These are phyloP conservation scores for Lachancea dasiensis DNA, from an alignment of 805 yeast species.

Conservation along the genomic window DNA sequence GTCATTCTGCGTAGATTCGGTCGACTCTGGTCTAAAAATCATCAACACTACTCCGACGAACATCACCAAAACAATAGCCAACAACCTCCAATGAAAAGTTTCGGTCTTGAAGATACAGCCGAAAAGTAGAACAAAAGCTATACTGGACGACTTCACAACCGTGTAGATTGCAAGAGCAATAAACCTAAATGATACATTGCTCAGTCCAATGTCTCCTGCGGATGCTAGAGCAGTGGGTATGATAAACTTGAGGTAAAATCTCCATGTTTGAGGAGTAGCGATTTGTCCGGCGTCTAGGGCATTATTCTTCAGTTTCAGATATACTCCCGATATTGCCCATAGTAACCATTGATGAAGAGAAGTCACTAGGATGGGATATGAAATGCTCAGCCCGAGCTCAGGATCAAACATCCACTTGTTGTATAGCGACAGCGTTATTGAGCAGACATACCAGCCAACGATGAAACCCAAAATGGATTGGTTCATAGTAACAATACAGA, in stretches of 20 bases:
- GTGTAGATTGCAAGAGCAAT: constrained; percentile 84
- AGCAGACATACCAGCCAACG: constrained; percentile 64
- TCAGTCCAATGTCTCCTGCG: constrained; percentile 90
- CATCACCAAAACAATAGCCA: constrained; percentile 71
- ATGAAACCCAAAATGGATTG: constrained; percentile 16
- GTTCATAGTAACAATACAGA: neutral
- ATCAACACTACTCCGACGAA: constrained; percentile 79
- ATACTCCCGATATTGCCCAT: constrained; percentile 44
- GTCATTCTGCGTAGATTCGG: constrained; percentile 16
- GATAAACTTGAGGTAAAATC: constrained; percentile 47
- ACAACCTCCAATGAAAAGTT: constrained; percentile 58
- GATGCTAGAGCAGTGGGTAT: constrained; percentile 83
- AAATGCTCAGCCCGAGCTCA: constrained; percentile 59
- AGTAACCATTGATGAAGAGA: constrained; percentile 76
- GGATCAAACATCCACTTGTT: constrained; percentile 96
- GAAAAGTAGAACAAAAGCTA: constrained; percentile 84
- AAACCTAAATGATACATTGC: constrained; percentile 74
- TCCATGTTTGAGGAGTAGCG: constrained; percentile 22
- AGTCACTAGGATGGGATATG: constrained; percentile 81
- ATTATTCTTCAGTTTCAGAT: constrained; percentile 23
- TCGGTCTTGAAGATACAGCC: constrained; percentile 81
- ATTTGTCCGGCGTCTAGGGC: no score
- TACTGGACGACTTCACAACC: constrained; percentile 83
- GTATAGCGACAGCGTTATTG: constrained; percentile 67
- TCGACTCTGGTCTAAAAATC: constrained; percentile 51